phyloP scores from a whole-genome alignment of 805 yeast genomes.

The Ogataea pignaliae region DNA sequence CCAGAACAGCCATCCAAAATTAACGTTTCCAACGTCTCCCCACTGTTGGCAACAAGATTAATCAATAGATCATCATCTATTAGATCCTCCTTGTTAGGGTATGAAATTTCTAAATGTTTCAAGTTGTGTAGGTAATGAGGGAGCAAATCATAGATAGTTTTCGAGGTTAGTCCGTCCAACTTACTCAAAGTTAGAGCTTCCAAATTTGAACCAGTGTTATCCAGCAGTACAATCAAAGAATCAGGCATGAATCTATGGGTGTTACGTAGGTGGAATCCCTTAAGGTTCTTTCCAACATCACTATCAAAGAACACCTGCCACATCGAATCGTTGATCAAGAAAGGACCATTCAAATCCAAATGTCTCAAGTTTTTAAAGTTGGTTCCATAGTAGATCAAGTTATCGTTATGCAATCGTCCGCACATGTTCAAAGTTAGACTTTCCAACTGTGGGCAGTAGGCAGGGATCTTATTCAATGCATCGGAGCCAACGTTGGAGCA shows the following conservation, averaged over 20 bases:
- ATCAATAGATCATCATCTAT: constrained; percentile 65
- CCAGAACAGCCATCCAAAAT: constrained; percentile 69
- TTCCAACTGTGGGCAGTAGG: constrained; percentile 72
- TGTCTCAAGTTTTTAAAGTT: constrained; percentile 52
- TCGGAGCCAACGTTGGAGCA: constrained; percentile 74
- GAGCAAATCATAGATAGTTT: constrained; percentile 54
- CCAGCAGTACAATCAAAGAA: constrained; percentile 58
- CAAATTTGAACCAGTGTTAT: constrained; percentile 53
- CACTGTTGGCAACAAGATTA: constrained; percentile 55
- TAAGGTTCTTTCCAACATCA: constrained; percentile 47
- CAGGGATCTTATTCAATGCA: constrained; percentile 63
- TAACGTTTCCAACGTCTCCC: constrained; percentile 54
- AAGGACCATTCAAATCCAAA: constrained; percentile 82
- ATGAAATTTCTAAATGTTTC: constrained; percentile 57
- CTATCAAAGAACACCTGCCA: constrained; percentile 75
- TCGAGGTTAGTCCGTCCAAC: constrained; percentile 65
- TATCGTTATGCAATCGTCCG: constrained; percentile 83
- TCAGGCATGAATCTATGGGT: constrained; percentile 79
- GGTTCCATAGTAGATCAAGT: constrained; percentile 55
- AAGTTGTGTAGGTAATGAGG: constrained; percentile 59
- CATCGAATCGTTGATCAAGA: constrained; percentile 65
- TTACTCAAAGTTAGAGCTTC: constrained; percentile 58
- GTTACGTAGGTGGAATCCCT: constrained; percentile 60
- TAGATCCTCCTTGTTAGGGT: constrained; percentile 62
- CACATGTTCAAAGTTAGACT: constrained; percentile 78